phyloP scores from a whole-genome alignment of 305 asterid species.

The Euphrasia arctica region DNA sequence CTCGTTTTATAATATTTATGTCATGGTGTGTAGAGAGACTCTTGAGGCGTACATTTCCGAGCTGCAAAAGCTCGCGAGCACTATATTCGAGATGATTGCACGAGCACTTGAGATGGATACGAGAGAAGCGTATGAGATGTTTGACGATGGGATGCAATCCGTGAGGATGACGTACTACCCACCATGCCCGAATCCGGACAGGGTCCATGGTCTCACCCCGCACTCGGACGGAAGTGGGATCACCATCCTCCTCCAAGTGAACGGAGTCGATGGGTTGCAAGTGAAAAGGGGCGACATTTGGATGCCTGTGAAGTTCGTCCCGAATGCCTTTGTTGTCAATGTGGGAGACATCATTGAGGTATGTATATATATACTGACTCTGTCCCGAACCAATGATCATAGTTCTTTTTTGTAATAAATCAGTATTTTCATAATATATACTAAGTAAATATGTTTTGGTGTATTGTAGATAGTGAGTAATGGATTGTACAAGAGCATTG shows the following conservation, averaged over 20 bases:
- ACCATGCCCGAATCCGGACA: constrained; percentile 46
- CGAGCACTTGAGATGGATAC: constrained; percentile 36
- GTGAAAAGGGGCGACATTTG: constrained; percentile 56
- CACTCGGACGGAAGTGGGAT: constrained; percentile 58
- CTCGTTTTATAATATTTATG: too few species aligned
- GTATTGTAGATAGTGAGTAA: constrained; percentile 52
- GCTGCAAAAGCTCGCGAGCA: constrained; percentile 39
- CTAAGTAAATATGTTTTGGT: background rate
- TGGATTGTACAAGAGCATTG: constrained; percentile 58
- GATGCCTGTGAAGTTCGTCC: constrained; percentile 47
- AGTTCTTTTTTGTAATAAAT: too few species aligned
- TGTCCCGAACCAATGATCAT: too few species aligned
- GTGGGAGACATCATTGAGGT: constrained; percentile 70
- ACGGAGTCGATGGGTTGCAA: constrained; percentile 60
- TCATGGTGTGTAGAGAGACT: constrained; percentile 40
- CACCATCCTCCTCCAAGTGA: constrained; percentile 53
- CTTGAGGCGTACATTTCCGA: constrained; percentile 42
- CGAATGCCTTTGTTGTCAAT: constrained; percentile 52
- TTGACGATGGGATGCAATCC: constrained; percentile 60
- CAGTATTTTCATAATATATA: too few species aligned
- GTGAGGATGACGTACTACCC: constrained; percentile 63
- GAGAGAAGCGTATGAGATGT: constrained; percentile 34
- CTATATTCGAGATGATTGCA: constrained; percentile 30
- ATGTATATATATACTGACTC: background rate
- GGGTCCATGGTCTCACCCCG: constrained; percentile 51